Evolutionary conservation across 176 grass and related monocot genomes (phyloP).

Genomic region (barley (Hordeum vulgare)): MorexV3_pseudomolecules_assembly NC_058520.1:450737514-450738013

Average conservation of each 20-base stretch:
- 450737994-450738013: background rate
- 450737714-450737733: background rate
- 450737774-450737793: slow-evolving; percentile 86
- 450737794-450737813: background rate
- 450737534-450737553: slow-evolving; percentile 69
- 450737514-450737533: slow-evolving; percentile 70
- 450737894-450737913: background rate
- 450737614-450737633: slow-evolving; percentile 83
- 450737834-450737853: background rate
- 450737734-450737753: slow-evolving; percentile 49
- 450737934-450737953: slow-evolving; percentile 73
- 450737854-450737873: background rate
- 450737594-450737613: slow-evolving; percentile 71
- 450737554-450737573: slow-evolving; percentile 39
- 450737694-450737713: no score
- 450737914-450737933: slow-evolving; percentile 92
- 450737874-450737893: background rate
- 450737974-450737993: slow-evolving; percentile 50
- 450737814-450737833: background rate
- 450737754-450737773: slow-evolving; percentile 78
- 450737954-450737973: slow-evolving; percentile 81
- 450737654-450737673: background rate
- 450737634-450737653: slow-evolving; percentile 44
- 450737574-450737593: slow-evolving; percentile 68
- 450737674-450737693: no score